These are phyloP conservation scores for Pythium oligandrum DNA, from an alignment of 352 stramenopile genomes.

Conservation along the genomic window DNA sequence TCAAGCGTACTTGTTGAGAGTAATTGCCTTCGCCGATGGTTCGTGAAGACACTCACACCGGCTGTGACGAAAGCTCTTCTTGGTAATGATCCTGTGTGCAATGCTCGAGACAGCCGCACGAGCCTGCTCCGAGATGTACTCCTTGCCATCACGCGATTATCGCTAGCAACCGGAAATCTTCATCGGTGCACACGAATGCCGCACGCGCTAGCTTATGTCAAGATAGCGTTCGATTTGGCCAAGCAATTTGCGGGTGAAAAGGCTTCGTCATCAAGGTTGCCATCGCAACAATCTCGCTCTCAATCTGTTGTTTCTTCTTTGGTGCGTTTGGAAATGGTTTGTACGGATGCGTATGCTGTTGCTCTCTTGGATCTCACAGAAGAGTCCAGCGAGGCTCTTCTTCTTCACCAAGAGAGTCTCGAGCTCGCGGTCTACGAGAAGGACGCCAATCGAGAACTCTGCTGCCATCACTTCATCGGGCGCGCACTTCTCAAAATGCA, in stretches of 20 bases:
- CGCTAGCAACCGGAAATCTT: conserved; percentile 36
- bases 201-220: conserved; percentile 29
- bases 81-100: not conserved
- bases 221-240: conserved; percentile 39
- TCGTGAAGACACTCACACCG: conserved; percentile 5
- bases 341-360: conserved; percentile 31
- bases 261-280: not conserved
- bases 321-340: conserved; percentile 40
- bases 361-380: conserved; percentile 29
- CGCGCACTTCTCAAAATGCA: conserved; percentile 28
- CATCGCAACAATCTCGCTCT: not conserved
- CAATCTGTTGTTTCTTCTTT: not conserved
- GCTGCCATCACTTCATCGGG: conserved; percentile 33
- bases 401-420: conserved; percentile 42
- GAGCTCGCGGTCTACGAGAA: conserved; percentile 26
- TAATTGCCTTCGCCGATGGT: not conserved
- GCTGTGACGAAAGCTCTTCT: conserved; percentile 5
- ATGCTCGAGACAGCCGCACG: not conserved
- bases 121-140: conserved; percentile 25
- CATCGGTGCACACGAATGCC: conserved; percentile 40
- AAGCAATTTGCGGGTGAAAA: conserved; percentile 22
- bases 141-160: conserved; percentile 35
- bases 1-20: not conserved
- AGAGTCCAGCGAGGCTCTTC: conserved; percentile 33
- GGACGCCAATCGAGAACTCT: conserved; percentile 39